Base-by-base conservation (phyloP, 179 eudicot species). In the Corrigiola litoralis region DNA sequence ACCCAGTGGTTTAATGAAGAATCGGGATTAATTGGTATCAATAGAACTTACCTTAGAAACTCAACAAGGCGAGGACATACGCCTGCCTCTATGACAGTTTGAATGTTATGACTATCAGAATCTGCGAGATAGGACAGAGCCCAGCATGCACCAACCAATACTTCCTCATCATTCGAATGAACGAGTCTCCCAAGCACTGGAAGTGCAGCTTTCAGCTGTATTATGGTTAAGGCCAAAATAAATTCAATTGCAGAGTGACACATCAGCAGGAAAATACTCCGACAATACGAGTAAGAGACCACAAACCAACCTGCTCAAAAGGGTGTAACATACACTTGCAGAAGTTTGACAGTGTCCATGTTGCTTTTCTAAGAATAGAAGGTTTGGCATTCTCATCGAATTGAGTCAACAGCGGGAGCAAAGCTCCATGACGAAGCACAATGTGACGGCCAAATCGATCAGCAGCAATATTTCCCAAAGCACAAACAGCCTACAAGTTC, bases 41-140 rank as follows among this genome's bases (percentile, higher is more conserved):
- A 5, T 5, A 59, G 50, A 14, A 77, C 89, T 74, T 75, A 89
- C 96, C 70, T 63, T 50, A 89, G 59, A 68, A 89, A 79, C 71
- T 86, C 96, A 29, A 89, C 82, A 20, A 88, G 79, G 13, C 92
- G 76, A n/a, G 85, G 87, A 55, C 89, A 81, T 12, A 84, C 88
- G 16, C 79, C 80, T 29, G 92, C 84, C 9, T 86, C 92, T 63
- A 86, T 86, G 33, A 86, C 96, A 65, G 92, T 83, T 72, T 86
- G 92, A 41, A 86, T 86, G 70, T 84, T 89, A 66, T 86, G 92
- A 76, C 86, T 86, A 21, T 85, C 77, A 47, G 90, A 92, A 79
- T 89, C 96, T 18, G 92, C 86, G 4, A 89, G 87, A 72, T 89
- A 89, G 21, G 96, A 89, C 45, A 89, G 79, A 27, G 96, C 96